Evolutionary conservation across 305 asterid species (phyloP).

Genomic region (Striga hermonthica): DNA sequence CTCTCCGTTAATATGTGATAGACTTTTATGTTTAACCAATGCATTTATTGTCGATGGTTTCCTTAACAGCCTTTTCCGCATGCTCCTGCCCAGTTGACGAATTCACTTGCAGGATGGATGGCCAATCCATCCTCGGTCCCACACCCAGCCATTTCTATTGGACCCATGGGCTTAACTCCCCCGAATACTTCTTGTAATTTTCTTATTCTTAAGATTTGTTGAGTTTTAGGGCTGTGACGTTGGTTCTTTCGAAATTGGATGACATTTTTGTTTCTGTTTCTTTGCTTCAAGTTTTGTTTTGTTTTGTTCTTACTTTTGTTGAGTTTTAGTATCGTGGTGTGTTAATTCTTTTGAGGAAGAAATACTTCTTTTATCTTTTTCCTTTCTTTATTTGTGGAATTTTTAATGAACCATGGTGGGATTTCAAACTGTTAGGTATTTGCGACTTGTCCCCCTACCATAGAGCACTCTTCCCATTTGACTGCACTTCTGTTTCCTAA

Average conservation of each 20-base stretch:
- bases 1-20: constrained; percentile 6
- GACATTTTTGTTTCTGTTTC: neutral
- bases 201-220: neutral
- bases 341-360: constrained; percentile 4
- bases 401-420: constrained; percentile 9
- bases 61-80: constrained; percentile 50
- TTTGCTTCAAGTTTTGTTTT: neutral
- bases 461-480: constrained; percentile 23
- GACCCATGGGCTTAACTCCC: constrained; percentile 44
- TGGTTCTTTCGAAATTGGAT: neutral
- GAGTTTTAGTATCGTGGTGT: neutral
- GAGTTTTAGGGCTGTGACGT: neutral
- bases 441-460: constrained; percentile 13
- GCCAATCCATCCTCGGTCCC: constrained; percentile 46
- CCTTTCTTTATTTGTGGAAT: neutral
- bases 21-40: constrained; percentile 12
- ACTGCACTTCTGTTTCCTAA: constrained; percentile 29
- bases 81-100: constrained; percentile 41
- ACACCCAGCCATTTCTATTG: constrained; percentile 49
- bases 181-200: constrained; percentile 49
- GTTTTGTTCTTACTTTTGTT: neutral
- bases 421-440: neutral
- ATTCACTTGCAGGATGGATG: constrained; percentile 65
- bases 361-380: neutral
- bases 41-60: constrained; percentile 19